Base-by-base conservation (phyloP, 2,329 filamentous ascomycete genomes). In the Teratosphaeriaceae sp. region DNA sequence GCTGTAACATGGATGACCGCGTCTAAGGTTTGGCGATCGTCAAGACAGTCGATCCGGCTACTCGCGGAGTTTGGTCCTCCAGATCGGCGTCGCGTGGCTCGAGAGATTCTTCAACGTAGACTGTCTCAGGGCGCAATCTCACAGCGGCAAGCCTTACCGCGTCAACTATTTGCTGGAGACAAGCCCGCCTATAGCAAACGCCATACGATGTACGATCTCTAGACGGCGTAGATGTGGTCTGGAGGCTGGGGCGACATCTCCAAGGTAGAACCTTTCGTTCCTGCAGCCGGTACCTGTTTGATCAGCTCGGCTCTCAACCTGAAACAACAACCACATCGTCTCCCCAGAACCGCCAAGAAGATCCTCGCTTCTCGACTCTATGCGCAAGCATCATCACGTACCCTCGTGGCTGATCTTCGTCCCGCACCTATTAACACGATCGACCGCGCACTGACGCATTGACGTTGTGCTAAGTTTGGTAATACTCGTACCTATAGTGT, bases 201-300 rank as follows among this genome's bases (percentile, higher is more conserved):
- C 8, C 15, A 15, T 8, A 8, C 3, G 18, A 34, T 6, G 9
- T 19, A 20, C 31, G 31, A 9, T 34, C 15, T 19, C 31, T 34
- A 5, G 31, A 31, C n/a, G n/a, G n/a, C n/a, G n/a, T n/a, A n/a
- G n/a, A n/a, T n/a, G n/a, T n/a, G n/a, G n/a, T n/a, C n/a, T n/a
- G n/a, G n/a, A n/a, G n/a, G n/a, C n/a, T n/a, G n/a, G n/a, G n/a
- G n/a, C n/a, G n/a, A n/a, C n/a, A n/a, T 27, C 26, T 27, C 8
- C 26, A 27, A 27, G 26, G 26, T 27, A 8, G n/a, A 23, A 13
- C 15, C 4, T 13, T 34, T 3, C 31, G 3, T 15, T 20, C n/a
- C 19, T 23, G 35, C 35, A 38, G 35, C 21, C 35, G 35, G 35
- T 22, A 26, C 35, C 35, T 38, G 35, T 38, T 38, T 38, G 19